Percentiles rank a stretch among this genome's conserved stretches.
Evolutionary conservation across 495 filamentous ascomycete species (phyloP).

Genomic region (Xylaria bambusicola): DNA sequence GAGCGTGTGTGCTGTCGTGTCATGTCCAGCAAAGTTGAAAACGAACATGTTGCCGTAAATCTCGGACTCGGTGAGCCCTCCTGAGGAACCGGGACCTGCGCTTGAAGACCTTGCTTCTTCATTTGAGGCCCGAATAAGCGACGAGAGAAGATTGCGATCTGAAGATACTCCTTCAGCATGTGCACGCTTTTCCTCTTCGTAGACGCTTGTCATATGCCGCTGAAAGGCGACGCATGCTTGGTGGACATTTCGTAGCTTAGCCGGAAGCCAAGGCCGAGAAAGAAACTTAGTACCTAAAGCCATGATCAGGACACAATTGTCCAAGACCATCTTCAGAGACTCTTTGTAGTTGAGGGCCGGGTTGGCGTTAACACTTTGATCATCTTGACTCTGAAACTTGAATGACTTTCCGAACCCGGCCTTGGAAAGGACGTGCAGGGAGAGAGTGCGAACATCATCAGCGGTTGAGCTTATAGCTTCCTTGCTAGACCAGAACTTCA

Average conservation of each 20-base stretch:
- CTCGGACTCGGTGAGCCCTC: neutral
- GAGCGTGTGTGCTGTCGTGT: constrained; percentile 55
- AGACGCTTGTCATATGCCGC: too few species aligned
- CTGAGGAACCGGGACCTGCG: too few species aligned
- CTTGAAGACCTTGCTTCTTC: too few species aligned
- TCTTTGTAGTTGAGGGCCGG: constrained; percentile 33
- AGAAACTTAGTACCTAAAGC: constrained; percentile 30
- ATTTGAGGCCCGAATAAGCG: too few species aligned
- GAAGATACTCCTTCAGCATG: too few species aligned
- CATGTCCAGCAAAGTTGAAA: constrained; percentile 57
- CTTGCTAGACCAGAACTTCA: constrained; percentile 40
- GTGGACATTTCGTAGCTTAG: too few species aligned
- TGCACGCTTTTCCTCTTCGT: too few species aligned
- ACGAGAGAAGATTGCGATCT: too few species aligned
- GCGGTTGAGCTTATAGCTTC: constrained; percentile 22
- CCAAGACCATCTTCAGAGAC: constrained; percentile 34
- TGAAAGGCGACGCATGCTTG: too few species aligned
- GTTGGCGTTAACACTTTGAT: constrained; percentile 16
- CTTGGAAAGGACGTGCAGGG: constrained; percentile 46
- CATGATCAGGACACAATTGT: constrained; percentile 37
- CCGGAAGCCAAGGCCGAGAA: too few species aligned
- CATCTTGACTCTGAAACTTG: constrained; percentile 30
- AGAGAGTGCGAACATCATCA: constrained; percentile 44
- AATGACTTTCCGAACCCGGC: constrained; percentile 45
- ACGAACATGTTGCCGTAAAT: constrained; percentile 47